Conservation (phyloP, 2,329 filamentous ascomycete genomes). For the Sporothrix euskadiensis region DNA sequence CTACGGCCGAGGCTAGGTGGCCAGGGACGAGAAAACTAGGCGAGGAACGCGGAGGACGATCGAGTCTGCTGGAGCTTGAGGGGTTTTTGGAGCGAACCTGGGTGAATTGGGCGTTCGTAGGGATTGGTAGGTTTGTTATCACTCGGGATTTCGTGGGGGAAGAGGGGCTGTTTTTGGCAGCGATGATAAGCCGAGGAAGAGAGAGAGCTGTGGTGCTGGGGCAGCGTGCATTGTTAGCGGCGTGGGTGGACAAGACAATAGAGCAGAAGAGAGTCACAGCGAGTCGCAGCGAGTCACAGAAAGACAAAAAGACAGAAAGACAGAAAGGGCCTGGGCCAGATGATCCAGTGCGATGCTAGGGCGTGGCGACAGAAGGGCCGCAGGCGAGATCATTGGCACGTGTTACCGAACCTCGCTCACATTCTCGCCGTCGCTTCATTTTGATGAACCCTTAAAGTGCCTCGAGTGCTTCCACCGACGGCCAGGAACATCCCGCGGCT, state of each 20-base stretch:
- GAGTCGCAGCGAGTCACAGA: neutral
- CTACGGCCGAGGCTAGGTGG: constrained; percentile 27
- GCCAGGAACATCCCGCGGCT: constrained; percentile 19
- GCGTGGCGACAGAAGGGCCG: neutral
- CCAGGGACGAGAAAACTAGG: neutral
- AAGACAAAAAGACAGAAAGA: neutral
- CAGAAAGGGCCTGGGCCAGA: neutral
- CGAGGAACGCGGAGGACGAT: constrained; percentile 4
- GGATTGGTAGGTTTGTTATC: constrained; percentile 5
- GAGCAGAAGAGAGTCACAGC: neutral
- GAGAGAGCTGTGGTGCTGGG: neutral
- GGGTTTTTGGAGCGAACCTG: constrained; percentile 5
- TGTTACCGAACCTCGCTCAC: constrained; percentile 22
- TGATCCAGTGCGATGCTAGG: neutral
- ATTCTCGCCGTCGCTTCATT: neutral
- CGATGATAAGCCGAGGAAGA: constrained; percentile 26
- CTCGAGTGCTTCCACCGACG: neutral
- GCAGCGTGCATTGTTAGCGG: constrained; percentile 5
- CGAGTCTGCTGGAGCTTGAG: constrained; percentile 15
- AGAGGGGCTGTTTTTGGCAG: constrained; percentile 10
- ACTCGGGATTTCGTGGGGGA: constrained; percentile 5
- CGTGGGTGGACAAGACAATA: neutral
- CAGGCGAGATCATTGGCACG: constrained; percentile 21
- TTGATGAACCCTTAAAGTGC: neutral
- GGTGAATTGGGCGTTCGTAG: neutral